phyloP scores from a whole-genome alignment of 176 grass and related monocot genomes.

The Carex littledalei region DNA sequence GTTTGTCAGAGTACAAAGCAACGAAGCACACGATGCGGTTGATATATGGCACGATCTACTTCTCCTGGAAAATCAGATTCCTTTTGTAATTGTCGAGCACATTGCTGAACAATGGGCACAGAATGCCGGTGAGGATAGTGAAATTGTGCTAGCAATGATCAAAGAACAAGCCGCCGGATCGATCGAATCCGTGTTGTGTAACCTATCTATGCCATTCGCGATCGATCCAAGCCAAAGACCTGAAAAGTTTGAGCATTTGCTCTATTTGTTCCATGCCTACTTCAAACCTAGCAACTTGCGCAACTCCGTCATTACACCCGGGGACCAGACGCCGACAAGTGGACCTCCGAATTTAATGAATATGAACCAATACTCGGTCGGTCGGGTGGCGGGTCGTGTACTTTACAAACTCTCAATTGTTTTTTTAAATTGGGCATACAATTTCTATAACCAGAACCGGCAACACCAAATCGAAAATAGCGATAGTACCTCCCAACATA shows the following conservation, averaged over 20 bases:
- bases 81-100: background rate
- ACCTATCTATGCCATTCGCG: background rate
- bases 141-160: background rate
- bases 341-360: background rate
- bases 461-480: accelerated
- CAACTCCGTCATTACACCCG: background rate
- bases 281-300: background rate
- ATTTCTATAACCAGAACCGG: background rate
- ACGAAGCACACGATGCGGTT: background rate
- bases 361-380: background rate
- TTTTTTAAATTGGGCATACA: slow-evolving; percentile 1
- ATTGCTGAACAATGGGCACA: background rate
- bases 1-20: background rate
- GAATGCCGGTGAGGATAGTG: background rate
- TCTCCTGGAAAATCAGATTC: background rate
- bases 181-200: background rate
- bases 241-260: background rate
- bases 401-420: slow-evolving; percentile 15
- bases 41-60: background rate
- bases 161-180: background rate
- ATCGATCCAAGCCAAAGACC: background rate
- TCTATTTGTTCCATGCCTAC: background rate
- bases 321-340: background rate
- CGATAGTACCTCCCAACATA: background rate
- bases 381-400: background rate